Evolutionary conservation across 106 monocot species (phyloP).

Genomic region (Apostasia shenzhenica): DNA sequence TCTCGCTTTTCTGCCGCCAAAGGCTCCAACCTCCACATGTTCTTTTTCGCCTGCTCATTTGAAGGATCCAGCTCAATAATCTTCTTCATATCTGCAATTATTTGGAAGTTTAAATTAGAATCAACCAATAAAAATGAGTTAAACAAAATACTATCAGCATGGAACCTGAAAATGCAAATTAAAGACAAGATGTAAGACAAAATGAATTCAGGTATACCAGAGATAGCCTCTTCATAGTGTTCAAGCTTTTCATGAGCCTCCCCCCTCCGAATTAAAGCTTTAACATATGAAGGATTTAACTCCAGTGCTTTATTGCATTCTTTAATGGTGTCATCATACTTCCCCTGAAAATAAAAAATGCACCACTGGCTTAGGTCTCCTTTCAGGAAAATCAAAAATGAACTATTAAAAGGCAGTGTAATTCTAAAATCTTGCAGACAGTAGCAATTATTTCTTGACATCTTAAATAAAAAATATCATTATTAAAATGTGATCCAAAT

Average conservation of each 20-base stretch:
- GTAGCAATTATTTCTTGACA: too few species aligned
- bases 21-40: conserved; percentile 66
- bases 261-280: conserved; percentile 46
- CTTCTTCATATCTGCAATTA: conserved; percentile 85
- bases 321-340: conserved; percentile 38
- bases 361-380: not conserved
- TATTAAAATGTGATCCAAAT: too few species aligned
- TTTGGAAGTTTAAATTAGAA: conserved; percentile 2
- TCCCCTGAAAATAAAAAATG: conserved; percentile 17
- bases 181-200: not conserved
- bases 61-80: conserved; percentile 74
- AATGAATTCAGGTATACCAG: conserved; percentile 17
- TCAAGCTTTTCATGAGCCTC: conserved; percentile 63
- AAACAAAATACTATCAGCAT: not conserved
- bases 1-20: conserved; percentile 87
- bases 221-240: conserved; percentile 55
- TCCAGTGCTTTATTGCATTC: conserved; percentile 51
- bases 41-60: conserved; percentile 63
- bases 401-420: too few species aligned
- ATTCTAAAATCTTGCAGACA: too few species aligned
- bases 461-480: too few species aligned
- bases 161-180: not conserved
- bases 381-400: too few species aligned
- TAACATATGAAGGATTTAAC: conserved; percentile 45
- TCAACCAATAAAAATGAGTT: not conserved